Evolutionary conservation across 2,329 filamentous ascomycete genomes (phyloP).

Genomic region (Beauveria scarabaeidicola): DNA sequence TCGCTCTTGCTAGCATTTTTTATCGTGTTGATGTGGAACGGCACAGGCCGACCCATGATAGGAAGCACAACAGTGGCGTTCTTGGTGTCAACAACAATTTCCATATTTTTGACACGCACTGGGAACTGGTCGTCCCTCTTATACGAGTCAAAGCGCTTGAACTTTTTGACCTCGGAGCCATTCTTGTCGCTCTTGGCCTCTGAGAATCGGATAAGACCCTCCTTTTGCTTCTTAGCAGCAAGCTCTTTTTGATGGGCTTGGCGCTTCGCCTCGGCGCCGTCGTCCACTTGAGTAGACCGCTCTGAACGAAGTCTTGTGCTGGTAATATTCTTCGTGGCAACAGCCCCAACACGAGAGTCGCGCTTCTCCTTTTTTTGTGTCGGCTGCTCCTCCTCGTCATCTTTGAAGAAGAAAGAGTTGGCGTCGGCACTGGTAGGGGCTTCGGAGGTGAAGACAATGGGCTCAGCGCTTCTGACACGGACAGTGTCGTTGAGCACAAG

Average conservation of each 20-base stretch:
- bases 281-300: slow-evolving; percentile 76
- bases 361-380: slow-evolving; percentile 88
- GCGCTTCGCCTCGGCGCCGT: slow-evolving; percentile 79
- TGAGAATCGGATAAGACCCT: slow-evolving; percentile 77
- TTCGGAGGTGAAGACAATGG: slow-evolving; percentile 87
- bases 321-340: slow-evolving; percentile 91
- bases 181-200: slow-evolving; percentile 74
- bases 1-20: slow-evolving; percentile 98
- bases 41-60: slow-evolving; percentile 94
- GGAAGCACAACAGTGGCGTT: slow-evolving; percentile 85
- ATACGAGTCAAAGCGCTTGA: slow-evolving; percentile 98
- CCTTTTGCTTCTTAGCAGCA: slow-evolving; percentile 78
- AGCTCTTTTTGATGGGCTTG: slow-evolving; percentile 88
- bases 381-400: slow-evolving; percentile 80
- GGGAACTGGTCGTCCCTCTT: slow-evolving; percentile 96
- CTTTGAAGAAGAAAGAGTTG: slow-evolving; percentile 97
- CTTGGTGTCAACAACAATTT: slow-evolving; percentile 85
- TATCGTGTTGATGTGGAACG: slow-evolving; percentile 96
- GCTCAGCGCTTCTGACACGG: slow-evolving; percentile 69
- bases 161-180: slow-evolving; percentile 91
- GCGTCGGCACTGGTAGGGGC: slow-evolving; percentile 86
- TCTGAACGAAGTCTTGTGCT: slow-evolving; percentile 88
- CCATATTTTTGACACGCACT: slow-evolving; percentile 69
- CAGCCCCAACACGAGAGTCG: slow-evolving; percentile 71
- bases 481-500: slow-evolving; percentile 89